phyloP scores from a whole-genome alignment of 805 yeast species.

The Wickerhamia fluorescens region DNA sequence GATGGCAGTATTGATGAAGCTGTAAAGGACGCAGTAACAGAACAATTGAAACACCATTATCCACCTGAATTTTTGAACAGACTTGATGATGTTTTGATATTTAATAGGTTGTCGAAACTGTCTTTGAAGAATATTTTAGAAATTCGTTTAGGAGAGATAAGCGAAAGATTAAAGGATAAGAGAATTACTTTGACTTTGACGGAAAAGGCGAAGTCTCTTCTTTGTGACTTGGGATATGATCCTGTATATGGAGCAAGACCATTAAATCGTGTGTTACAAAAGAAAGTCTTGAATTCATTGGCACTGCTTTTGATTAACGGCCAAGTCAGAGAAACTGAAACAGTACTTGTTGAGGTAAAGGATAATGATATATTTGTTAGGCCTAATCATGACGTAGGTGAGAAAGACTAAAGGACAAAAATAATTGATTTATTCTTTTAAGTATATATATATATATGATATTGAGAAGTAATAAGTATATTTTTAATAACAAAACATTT shows the following conservation, averaged over 20 bases:
- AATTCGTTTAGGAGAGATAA: conserved; percentile 75
- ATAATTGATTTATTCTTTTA: no score
- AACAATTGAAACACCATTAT: conserved; percentile 62
- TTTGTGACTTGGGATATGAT: conserved; percentile 84
- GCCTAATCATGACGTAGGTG: conserved; percentile 31
- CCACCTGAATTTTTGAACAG: conserved; percentile 96
- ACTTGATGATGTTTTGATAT: conserved; percentile 87
- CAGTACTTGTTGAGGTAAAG: conserved; percentile 20
- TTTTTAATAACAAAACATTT: no score
- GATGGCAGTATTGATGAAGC: conserved; percentile 51
- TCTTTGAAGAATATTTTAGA: conserved; percentile 79
- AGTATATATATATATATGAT: no score
- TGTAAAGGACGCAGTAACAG: conserved; percentile 54
- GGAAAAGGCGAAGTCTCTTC: conserved; percentile 65
- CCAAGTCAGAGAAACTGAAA: conserved; percentile 43
- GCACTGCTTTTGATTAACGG: conserved; percentile 77
- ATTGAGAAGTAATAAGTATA: no score
- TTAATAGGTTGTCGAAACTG: conserved; percentile 76
- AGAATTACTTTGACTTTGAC: conserved; percentile 55
- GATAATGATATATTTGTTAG: conserved; percentile 18
- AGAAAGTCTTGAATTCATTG: conserved; percentile 78
- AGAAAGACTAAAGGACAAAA: no score
- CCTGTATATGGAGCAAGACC: conserved; percentile 95
- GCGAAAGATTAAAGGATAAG: conserved; percentile 69
- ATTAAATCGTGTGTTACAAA: conserved; percentile 81